A percentile compares a stretch with the other conserved stretches of the same genome.
Conservation (phyloP, 495 filamentous ascomycete species). For the Hyaloscypha bicolor region DNA sequence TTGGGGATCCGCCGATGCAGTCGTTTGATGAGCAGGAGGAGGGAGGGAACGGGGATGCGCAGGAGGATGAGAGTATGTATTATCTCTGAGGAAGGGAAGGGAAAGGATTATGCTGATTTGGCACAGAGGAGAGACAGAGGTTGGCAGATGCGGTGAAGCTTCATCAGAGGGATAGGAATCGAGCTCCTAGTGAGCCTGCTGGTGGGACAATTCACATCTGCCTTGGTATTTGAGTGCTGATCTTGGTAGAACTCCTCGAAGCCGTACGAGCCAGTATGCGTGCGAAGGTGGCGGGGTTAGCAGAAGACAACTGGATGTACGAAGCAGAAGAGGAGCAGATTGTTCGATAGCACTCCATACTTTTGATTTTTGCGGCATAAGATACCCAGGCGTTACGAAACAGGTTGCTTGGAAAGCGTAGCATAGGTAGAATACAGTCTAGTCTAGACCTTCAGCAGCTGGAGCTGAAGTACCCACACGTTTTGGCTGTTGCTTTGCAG, state of each 20-base stretch:
- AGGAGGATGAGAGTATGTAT: constrained; percentile 38
- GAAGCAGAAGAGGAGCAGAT: constrained; percentile 65
- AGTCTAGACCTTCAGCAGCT: constrained; percentile 56
- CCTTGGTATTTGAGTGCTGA: constrained; percentile 29
- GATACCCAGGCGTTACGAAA: constrained; percentile 28
- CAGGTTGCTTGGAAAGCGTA: constrained; percentile 8
- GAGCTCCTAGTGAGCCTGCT: constrained; percentile 66
- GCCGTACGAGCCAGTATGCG: constrained; percentile 71
- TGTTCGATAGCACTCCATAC: constrained; percentile 19
- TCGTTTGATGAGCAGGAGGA: constrained; percentile 48
- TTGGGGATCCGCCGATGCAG: constrained; percentile 63
- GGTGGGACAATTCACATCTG: constrained; percentile 47
- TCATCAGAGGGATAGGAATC: constrained; percentile 62
- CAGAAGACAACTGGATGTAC: constrained; percentile 92
- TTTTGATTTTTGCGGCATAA: constrained; percentile 37
- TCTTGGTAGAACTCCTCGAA: constrained; percentile 64
- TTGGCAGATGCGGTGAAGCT: constrained; percentile 57
- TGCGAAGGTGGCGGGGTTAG: constrained; percentile 69
- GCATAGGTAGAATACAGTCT: constrained; percentile 4
- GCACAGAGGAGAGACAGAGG: constrained; percentile 46
- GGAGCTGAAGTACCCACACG: constrained; percentile 49
- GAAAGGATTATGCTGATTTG: constrained; percentile 21
- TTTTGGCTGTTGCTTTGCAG: constrained; percentile 45
- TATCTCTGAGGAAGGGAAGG: not conserved
- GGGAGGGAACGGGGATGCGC: constrained; percentile 37